Base-by-base conservation (phyloP, 2,329 filamentous ascomycete species). In the Penicillium sp. region DNA sequence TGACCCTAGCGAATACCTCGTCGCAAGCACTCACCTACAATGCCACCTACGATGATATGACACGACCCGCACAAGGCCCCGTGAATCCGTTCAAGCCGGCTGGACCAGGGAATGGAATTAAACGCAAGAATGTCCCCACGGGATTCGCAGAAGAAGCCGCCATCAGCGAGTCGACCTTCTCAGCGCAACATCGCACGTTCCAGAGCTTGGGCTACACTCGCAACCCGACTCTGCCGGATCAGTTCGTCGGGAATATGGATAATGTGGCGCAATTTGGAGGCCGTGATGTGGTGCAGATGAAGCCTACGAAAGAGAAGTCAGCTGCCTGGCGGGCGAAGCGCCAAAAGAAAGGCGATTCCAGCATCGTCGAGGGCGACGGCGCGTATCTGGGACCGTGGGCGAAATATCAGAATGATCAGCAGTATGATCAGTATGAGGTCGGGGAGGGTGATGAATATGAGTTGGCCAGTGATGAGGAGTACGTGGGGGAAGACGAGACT, bases 361-460 rank as follows among this genome's bases (percentile, higher is more conserved):
- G 87, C 16, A 82, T 97, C 34, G 88, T 92, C 0, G 92, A 96
- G 66, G 94, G 94, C 0, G 87, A 91, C 7, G 88, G 88, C 50
- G 88, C 92, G 42, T 99, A 99, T 73, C 83, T 96, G 33, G 95
- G 95, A 0, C 95, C 94, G 0, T 99, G 95, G 95, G 95, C 94
- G 8, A 87, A 83, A 70, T 96, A 95, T 69, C 81, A 86, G 59
- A 80, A 87, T 46, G 86, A 92, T 60, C 88, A 89, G 65, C 88
- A 92, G 61, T 79, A 85, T 28, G 84, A 83, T 51, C 83, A 89
- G 54, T 86, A 90, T 16, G 86, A 84, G 55, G 78, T 81, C 45
- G 85, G 86, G n/a, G 77, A 78, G 11, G 89, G 48, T 9, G 63
- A 86, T 40, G 90, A 89, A 59, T 86, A 84, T 45, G 85, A 91